Percentiles rank a stretch among this genome's conserved stretches.
These are phyloP conservation scores for Saccharomyces paradoxus DNA, from an alignment of 805 yeast species.

Conservation along the genomic window DNA sequence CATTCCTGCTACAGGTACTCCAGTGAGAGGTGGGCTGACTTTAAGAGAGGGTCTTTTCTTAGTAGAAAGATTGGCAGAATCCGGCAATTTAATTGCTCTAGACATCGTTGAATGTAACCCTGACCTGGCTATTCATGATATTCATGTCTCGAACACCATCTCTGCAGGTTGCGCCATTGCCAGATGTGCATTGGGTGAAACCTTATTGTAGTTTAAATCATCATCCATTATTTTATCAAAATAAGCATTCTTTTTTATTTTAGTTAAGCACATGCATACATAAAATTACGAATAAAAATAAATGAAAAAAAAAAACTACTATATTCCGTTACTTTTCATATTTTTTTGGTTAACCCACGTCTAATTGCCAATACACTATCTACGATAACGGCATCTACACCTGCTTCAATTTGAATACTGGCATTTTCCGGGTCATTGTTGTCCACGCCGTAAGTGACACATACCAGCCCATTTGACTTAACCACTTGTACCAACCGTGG, in stretches of 20 bases:
- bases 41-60: constrained; percentile 89
- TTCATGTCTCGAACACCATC: constrained; percentile 74
- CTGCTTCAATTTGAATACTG: constrained; percentile 79
- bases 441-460: constrained; percentile 81
- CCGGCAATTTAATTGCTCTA: constrained; percentile 80
- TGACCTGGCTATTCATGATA: constrained; percentile 66
- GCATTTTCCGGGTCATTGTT: constrained; percentile 83
- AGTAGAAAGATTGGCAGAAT: constrained; percentile 84
- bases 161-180: constrained; percentile 86
- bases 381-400: constrained; percentile 97
- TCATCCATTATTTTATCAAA: background rate
- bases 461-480: constrained; percentile 81
- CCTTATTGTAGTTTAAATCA: constrained; percentile 35
- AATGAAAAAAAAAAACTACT: background rate
- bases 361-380: constrained; percentile 92
- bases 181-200: constrained; percentile 91
- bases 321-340: background rate
- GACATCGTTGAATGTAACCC: constrained; percentile 96
- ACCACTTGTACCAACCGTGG: constrained; percentile 89
- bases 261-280: background rate
- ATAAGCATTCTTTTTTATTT: background rate
- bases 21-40: constrained; percentile 92
- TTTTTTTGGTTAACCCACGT: constrained; percentile 55
- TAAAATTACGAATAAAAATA: background rate
- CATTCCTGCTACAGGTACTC: constrained; percentile 97